These are phyloP conservation scores for Picea engelmannii DNA, from an alignment of 83 land plant genomes.

Conservation along the genomic window DNA sequence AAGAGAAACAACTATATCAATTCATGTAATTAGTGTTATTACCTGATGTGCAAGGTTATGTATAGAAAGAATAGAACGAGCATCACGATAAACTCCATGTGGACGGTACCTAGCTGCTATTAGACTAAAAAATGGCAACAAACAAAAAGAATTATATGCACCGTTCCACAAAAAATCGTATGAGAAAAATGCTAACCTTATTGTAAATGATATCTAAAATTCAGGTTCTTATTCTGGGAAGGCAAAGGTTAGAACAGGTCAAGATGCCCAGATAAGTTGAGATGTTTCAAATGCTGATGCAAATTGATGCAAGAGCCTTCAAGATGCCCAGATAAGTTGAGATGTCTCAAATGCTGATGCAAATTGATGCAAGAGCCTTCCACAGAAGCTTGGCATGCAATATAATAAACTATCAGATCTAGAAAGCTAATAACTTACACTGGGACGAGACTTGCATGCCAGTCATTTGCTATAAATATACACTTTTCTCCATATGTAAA, in stretches of 20 bases:
- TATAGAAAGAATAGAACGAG: conserved; percentile 75
- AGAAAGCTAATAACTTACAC: conserved; percentile 50
- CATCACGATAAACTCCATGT: conserved; percentile 74
- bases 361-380: too few species aligned
- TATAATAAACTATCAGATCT: conserved; percentile 7
- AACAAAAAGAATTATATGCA: too few species aligned
- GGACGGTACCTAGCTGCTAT: conserved; percentile 74
- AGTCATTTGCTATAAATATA: conserved; percentile 88
- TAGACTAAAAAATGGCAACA: too few species aligned
- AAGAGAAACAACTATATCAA: neutral
- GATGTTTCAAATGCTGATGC: too few species aligned
- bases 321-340: too few species aligned
- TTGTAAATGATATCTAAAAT: too few species aligned
- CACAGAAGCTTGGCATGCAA: neutral
- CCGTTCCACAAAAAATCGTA: too few species aligned
- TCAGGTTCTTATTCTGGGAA: neutral
- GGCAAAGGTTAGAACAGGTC: neutral
- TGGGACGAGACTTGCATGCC: conserved; percentile 97
- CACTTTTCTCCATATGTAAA: conserved; percentile 89
- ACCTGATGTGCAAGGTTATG: conserved; percentile 97
- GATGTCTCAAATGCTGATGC: too few species aligned
- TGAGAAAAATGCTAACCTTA: too few species aligned
- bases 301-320: too few species aligned
- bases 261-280: neutral
- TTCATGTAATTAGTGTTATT: conserved; percentile 3